Conservation (phyloP, 805 yeast species). For the Metschnikowia borealis region DNA sequence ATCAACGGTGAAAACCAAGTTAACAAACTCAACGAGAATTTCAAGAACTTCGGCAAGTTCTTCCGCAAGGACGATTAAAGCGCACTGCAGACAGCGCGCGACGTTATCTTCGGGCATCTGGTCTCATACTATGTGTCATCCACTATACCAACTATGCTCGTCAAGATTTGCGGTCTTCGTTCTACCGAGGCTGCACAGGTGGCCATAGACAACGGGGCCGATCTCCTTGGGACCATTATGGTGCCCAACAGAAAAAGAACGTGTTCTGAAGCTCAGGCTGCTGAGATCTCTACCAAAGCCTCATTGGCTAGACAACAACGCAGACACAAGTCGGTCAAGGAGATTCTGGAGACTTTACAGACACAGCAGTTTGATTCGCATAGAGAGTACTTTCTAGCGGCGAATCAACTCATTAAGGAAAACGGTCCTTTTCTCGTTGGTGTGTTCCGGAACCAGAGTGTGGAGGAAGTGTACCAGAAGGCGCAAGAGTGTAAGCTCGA, state of each 20-base stretch:
- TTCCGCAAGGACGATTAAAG: conserved; percentile 31
- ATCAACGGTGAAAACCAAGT: conserved; percentile 55
- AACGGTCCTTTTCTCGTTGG: conserved; percentile 78
- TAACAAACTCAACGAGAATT: conserved; percentile 61
- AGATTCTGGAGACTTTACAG: conserved; percentile 16
- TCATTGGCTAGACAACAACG: conserved; percentile 18
- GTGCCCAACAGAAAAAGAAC: conserved; percentile 83
- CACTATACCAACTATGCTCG: conserved; percentile 31
- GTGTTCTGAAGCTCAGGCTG: conserved; percentile 35
- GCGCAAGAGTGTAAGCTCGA: conserved; percentile 54
- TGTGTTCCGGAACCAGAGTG: conserved; percentile 79
- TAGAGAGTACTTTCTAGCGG: conserved; percentile 31
- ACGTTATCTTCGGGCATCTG: not conserved
- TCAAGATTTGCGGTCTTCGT: conserved; percentile 83
- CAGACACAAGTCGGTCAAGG: conserved; percentile 16
- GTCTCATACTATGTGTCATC: not conserved
- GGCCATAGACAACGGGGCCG: conserved; percentile 72
- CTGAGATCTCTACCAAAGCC: conserved; percentile 26
- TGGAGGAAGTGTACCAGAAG: conserved; percentile 52
- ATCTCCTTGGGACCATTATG: conserved; percentile 76
- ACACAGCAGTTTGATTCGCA: conserved; percentile 10
- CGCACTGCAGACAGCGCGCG: not conserved
- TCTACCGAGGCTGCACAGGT: conserved; percentile 61
- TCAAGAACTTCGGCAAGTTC: conserved; percentile 57
- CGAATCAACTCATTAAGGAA: conserved; percentile 22